Percentiles rank a stretch among this genome's conserved stretches.
phyloP scores from a whole-genome alignment of 1,139 yeast genomes.

The Scheffersomyces insectosa region DNA sequence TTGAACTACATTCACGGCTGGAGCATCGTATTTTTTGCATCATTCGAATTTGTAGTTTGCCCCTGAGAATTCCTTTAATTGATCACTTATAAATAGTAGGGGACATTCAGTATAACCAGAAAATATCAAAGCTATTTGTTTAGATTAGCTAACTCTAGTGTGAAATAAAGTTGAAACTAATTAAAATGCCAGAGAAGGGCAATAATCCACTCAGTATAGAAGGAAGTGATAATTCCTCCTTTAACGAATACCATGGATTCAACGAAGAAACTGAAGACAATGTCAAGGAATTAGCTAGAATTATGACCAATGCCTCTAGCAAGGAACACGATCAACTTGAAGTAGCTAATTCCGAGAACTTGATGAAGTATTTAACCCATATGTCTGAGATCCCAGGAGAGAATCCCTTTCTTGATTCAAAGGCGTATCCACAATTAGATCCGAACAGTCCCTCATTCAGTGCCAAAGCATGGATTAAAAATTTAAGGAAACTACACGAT shows the following conservation, averaged over 20 bases:
- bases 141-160: too few relatives aligned
- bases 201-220: too few relatives aligned
- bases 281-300: slow-evolving; percentile 65
- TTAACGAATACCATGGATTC: slow-evolving; percentile 41
- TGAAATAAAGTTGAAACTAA: too few relatives aligned
- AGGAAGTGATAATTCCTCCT: slow-evolving; percentile 8
- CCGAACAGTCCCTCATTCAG: slow-evolving; percentile 56
- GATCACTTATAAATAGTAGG: too few relatives aligned
- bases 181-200: too few relatives aligned
- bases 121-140: too few relatives aligned
- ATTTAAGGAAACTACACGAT: slow-evolving; percentile 52
- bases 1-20: too few relatives aligned
- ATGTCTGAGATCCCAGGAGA: slow-evolving; percentile 19
- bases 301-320: slow-evolving; percentile 31
- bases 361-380: slow-evolving; percentile 36
- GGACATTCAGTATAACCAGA: too few relatives aligned
- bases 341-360: slow-evolving; percentile 6
- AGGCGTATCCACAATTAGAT: slow-evolving; percentile 17
- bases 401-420: slow-evolving; percentile 12
- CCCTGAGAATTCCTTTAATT: too few relatives aligned
- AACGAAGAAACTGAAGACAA: slow-evolving; percentile 24
- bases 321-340: slow-evolving; percentile 5
- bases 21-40: too few relatives aligned
- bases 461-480: slow-evolving; percentile 72
- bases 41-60: too few relatives aligned